These are phyloP conservation scores for Geotrichum siamense DNA, from an alignment of 1,139 yeast genomes.

Conservation along the genomic window DNA sequence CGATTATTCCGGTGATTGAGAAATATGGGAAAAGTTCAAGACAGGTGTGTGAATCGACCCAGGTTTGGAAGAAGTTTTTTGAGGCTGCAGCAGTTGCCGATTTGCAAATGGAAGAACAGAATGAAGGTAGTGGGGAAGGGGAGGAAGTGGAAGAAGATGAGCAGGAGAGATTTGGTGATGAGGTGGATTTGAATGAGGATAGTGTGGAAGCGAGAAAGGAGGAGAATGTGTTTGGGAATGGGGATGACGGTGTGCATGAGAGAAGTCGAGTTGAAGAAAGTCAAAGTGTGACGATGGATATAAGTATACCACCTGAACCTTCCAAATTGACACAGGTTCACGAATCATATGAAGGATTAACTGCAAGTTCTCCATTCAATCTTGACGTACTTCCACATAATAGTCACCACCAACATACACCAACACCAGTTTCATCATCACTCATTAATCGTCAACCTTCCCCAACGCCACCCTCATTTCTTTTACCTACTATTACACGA, in stretches of 20 bases:
- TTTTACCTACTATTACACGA: not conserved
- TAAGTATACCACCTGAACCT: not conserved
- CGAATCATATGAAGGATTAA: constrained; percentile 7
- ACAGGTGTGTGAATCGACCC: constrained; percentile 52
- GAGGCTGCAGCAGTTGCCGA: constrained; percentile 71
- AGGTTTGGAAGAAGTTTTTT: constrained; percentile 68
- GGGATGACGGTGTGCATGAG: too few relatives aligned
- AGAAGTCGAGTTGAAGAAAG: not conserved
- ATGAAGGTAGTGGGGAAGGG: not conserved
- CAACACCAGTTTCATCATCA: constrained; percentile 29
- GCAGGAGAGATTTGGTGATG: constrained; percentile 1
- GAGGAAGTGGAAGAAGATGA: not conserved
- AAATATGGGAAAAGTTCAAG: constrained; percentile 50
- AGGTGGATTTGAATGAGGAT: not conserved
- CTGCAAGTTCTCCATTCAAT: constrained; percentile 2
- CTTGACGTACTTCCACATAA: constrained; percentile 6
- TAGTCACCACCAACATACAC: not conserved
- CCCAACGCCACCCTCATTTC: not conserved
- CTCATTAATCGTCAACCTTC: constrained; percentile 5
- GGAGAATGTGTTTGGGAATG: too few relatives aligned
- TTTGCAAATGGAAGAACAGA: constrained; percentile 39
- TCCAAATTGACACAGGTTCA: not conserved
- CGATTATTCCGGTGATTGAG: constrained; percentile 54
- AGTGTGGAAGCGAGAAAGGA: not conserved
- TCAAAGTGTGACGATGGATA: not conserved